These are phyloP conservation scores for Trypanosoma rangeli DNA, from an alignment of 208 protist genomes.

Conservation along the genomic window DNA sequence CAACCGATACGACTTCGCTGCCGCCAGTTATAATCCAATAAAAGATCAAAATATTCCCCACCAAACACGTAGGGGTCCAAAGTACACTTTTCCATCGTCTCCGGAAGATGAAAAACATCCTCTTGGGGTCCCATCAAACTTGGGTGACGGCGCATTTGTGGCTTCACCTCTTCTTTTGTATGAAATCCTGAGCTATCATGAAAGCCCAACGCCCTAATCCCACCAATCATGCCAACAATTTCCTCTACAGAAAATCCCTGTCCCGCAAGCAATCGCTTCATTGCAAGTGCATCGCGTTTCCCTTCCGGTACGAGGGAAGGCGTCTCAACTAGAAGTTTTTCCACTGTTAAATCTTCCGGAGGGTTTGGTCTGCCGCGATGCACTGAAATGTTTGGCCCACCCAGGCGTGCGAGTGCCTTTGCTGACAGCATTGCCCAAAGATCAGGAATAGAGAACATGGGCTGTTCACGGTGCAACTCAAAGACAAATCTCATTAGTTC, in stretches of 20 bases:
- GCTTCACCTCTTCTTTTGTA: conserved; percentile 75
- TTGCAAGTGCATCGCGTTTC: conserved; percentile 57
- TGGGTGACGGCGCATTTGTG: conserved; percentile 38
- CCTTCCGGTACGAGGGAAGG: conserved; percentile 49
- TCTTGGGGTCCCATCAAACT: conserved; percentile 33
- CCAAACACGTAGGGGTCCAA: conserved; percentile 88
- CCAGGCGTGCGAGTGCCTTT: conserved; percentile 73
- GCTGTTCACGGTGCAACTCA: conserved; percentile 60
- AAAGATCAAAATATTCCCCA: conserved; percentile 80
- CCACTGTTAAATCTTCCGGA: conserved; percentile 11
- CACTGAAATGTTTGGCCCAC: conserved; percentile 64
- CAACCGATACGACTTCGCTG: conserved; percentile 34
- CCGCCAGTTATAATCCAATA: conserved; percentile 85
- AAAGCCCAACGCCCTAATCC: conserved; percentile 66
- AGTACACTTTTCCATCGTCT: conserved; percentile 65
- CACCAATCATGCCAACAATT: conserved; percentile 74
- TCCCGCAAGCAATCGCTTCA: conserved; percentile 73
- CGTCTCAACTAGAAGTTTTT: conserved; percentile 44
- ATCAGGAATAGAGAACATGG: conserved; percentile 75
- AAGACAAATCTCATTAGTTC: conserved; percentile 68
- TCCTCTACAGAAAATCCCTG: conserved; percentile 76
- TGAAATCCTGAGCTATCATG: conserved; percentile 76
- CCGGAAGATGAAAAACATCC: conserved; percentile 53
- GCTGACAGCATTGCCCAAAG: conserved; percentile 75
- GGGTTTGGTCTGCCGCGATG: conserved; percentile 55